These are phyloP conservation scores for Cyclotella baltica DNA, from an alignment of 108 stramenopile species.

Conservation along the genomic window DNA sequence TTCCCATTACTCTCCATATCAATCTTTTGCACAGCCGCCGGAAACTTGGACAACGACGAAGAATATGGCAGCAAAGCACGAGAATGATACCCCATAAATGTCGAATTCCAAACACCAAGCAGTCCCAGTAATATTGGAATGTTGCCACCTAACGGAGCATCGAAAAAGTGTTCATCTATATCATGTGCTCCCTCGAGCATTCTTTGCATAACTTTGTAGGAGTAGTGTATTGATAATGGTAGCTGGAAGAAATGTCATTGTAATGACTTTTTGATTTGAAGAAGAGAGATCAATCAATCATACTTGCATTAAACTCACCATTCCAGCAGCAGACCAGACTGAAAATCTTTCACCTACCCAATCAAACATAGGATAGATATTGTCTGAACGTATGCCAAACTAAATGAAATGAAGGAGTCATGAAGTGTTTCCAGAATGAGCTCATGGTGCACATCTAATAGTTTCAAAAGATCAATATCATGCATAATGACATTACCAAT, in stretches of 20 bases:
- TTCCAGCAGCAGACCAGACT: slow-evolving; percentile 82
- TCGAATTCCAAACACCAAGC: slow-evolving; percentile 98
- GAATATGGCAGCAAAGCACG: slow-evolving; percentile 96
- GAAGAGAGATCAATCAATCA: neutral
- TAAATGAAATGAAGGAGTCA: neutral
- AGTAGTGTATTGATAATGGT: slow-evolving; percentile 93
- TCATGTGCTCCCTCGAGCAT: slow-evolving; percentile 96
- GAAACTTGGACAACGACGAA: slow-evolving; percentile 90
- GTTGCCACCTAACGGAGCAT: slow-evolving; percentile 93
- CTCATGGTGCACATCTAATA: neutral
- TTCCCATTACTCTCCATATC: no score
- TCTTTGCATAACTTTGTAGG: slow-evolving; percentile 71
- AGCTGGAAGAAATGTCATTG: slow-evolving; percentile 24
- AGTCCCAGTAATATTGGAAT: slow-evolving; percentile 97
- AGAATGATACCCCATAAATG: slow-evolving; percentile 94
- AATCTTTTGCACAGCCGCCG: no score
- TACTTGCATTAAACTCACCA: slow-evolving; percentile 36
- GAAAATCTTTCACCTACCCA: slow-evolving; percentile 97
- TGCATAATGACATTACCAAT: neutral
- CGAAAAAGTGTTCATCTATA: slow-evolving; percentile 98
- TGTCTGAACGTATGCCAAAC: slow-evolving; percentile 83
- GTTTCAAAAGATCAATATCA: neutral
- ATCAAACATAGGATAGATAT: slow-evolving; percentile 97
- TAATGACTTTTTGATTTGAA: neutral
- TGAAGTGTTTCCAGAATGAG: neutral